Evolutionary conservation across 2,329 filamentous ascomycete genomes (phyloP).

Genomic region (Pseudocercospora pini-densiflorae): DNA sequence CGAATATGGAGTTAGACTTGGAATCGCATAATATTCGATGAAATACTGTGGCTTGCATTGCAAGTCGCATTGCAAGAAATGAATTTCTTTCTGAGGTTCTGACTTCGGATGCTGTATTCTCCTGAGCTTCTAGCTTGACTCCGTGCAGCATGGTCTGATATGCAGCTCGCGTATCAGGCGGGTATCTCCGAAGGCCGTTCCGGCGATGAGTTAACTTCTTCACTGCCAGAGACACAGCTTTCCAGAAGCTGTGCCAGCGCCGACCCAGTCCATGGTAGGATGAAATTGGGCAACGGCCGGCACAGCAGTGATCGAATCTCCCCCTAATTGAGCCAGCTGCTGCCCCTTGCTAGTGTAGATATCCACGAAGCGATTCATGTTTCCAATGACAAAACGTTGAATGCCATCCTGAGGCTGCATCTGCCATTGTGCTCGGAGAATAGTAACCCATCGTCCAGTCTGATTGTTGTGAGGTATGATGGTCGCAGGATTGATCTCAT

Average conservation of each 20-base stretch:
- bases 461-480: conserved; percentile 89
- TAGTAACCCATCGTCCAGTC: conserved; percentile 92
- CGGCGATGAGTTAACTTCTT: conserved; percentile 35
- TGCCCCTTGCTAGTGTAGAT: conserved; percentile 81
- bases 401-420: conserved; percentile 74
- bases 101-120: not conserved
- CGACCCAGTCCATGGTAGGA: conserved; percentile 85
- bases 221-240: conserved; percentile 82
- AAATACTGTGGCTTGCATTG: not conserved
- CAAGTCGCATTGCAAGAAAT: not conserved
- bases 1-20: not conserved
- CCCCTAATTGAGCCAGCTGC: conserved; percentile 85
- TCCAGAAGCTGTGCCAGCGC: conserved; percentile 86
- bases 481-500: conserved; percentile 70
- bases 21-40: not conserved
- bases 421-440: conserved; percentile 89
- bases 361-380: conserved; percentile 91
- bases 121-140: not conserved
- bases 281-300: conserved; percentile 93
- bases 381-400: conserved; percentile 89
- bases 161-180: not conserved
- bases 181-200: not conserved
- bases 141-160: not conserved
- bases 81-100: not conserved
- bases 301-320: conserved; percentile 91